Percentiles rank a stretch among this genome's conserved stretches.
These are phyloP conservation scores for Daedaleopsis sinensis DNA, from an alignment of 768 basidiomycete genomes.

Conservation along the genomic window DNA sequence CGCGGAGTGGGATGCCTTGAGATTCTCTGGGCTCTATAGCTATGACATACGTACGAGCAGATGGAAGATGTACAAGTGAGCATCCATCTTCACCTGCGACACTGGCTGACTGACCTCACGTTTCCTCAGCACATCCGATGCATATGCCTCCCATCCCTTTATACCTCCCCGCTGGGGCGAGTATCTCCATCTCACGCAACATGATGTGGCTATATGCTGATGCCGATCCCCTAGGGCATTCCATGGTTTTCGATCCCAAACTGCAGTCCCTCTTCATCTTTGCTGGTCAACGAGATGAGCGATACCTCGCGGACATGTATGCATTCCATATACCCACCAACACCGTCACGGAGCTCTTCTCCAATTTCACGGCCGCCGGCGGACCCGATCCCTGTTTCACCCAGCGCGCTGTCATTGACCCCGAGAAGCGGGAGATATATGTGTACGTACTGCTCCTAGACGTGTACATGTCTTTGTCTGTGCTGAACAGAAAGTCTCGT, in stretches of 20 bases:
- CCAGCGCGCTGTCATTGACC: constrained; percentile 72
- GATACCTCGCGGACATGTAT: constrained; percentile 77
- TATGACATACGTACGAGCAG: constrained; percentile 66
- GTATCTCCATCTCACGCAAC: constrained; percentile 1
- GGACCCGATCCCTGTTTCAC: constrained; percentile 77
- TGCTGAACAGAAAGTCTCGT: not conserved
- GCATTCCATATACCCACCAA: constrained; percentile 64
- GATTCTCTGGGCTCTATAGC: constrained; percentile 74
- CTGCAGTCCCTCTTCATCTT: constrained; percentile 68
- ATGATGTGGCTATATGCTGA: not conserved
- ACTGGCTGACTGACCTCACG: not conserved
- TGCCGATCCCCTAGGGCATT: constrained; percentile 56
- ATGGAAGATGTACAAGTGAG: constrained; percentile 74
- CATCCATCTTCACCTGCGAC: not conserved
- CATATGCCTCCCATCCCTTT: constrained; percentile 37
- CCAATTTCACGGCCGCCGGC: constrained; percentile 60
- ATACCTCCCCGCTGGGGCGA: constrained; percentile 67
- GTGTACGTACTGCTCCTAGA: constrained; percentile 48
- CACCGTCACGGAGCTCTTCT: constrained; percentile 61
- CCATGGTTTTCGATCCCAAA: constrained; percentile 74
- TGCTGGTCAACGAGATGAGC: constrained; percentile 70
- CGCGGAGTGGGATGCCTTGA: constrained; percentile 58
- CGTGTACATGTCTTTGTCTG: too few relatives aligned
- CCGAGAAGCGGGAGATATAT: constrained; percentile 66
- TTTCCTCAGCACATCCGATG: constrained; percentile 24